Conservation (phyloP, 768 basidiomycete genomes). For the Ephemerocybe angulata region DNA sequence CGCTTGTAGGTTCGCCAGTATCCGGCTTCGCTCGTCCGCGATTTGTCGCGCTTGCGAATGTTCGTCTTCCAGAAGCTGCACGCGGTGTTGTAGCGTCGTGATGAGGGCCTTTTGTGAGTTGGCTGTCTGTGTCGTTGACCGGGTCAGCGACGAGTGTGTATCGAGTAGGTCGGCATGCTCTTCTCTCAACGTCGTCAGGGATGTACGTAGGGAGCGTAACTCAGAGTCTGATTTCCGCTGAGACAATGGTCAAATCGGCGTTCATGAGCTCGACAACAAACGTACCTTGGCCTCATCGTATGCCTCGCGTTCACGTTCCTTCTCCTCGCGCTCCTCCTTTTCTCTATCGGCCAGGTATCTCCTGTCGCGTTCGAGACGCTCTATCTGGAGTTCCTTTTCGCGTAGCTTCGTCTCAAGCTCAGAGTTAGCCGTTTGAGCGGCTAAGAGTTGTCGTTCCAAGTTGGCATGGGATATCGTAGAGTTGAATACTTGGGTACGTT, state of each 20-base stretch:
- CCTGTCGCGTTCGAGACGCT: constrained; percentile 66
- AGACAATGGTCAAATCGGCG: too few relatives aligned
- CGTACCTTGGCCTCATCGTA: constrained; percentile 60
- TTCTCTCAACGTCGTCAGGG: constrained; percentile 49
- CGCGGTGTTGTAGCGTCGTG: constrained; percentile 43
- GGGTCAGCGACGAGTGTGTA: constrained; percentile 44
- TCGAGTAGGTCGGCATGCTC: constrained; percentile 63
- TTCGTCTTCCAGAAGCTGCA: constrained; percentile 45
- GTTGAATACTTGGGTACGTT: constrained; percentile 59
- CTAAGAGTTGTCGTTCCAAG: constrained; percentile 64
- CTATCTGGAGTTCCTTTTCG: constrained; percentile 60
- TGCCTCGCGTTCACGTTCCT: constrained; percentile 50
- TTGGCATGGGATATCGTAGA: constrained; percentile 58
- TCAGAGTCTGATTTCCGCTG: constrained; percentile 52
- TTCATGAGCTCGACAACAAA: too few relatives aligned
- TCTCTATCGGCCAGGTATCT: constrained; percentile 68
- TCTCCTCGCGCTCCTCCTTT: constrained; percentile 63
- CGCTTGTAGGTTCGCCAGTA: constrained; percentile 43
- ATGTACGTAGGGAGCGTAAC: constrained; percentile 46
- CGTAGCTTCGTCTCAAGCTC: constrained; percentile 67
- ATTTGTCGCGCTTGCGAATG: constrained; percentile 38
- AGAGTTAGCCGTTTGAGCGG: constrained; percentile 55
- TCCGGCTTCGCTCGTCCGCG: constrained; percentile 38
- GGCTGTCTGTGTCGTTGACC: constrained; percentile 46
- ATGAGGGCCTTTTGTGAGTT: constrained; percentile 51